phyloP scores from a whole-genome alignment of 306 rosid genomes.

The Cucurbita maxima region DNA sequence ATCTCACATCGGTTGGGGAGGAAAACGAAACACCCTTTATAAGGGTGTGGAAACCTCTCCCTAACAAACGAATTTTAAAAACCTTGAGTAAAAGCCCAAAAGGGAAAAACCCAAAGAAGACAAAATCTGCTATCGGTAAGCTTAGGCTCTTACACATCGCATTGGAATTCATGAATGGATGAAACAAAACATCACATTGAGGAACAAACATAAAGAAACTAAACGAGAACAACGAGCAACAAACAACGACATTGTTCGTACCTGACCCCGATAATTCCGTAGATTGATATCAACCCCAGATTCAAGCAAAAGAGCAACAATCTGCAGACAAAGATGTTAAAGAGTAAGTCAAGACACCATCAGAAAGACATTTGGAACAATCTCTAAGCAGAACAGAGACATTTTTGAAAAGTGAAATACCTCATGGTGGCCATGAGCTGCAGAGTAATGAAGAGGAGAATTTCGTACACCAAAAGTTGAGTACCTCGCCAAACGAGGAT shows the following conservation, averaged over 20 bases:
- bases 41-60: too few species aligned
- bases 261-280: conserved; percentile 97
- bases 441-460: conserved; percentile 94
- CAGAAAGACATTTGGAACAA: neutral
- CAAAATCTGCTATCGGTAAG: too few species aligned
- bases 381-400: neutral
- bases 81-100: too few species aligned
- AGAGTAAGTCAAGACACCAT: conserved; percentile 4
- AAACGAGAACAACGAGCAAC: neutral
- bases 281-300: conserved; percentile 93
- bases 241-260: conserved; percentile 5
- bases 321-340: conserved; percentile 21
- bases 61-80: too few species aligned
- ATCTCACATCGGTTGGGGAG: too few species aligned
- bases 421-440: conserved; percentile 99
- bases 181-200: neutral
- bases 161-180: neutral
- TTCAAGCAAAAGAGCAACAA: conserved; percentile 78
- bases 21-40: too few species aligned
- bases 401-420: conserved; percentile 17
- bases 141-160: too few species aligned
- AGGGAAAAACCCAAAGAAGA: too few species aligned
- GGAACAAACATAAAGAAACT: neutral
- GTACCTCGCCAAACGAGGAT: conserved; percentile 88
- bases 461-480: conserved; percentile 92